These are phyloP conservation scores for Comarum palustre DNA, from an alignment of 306 rosid species.

Conservation along the genomic window DNA sequence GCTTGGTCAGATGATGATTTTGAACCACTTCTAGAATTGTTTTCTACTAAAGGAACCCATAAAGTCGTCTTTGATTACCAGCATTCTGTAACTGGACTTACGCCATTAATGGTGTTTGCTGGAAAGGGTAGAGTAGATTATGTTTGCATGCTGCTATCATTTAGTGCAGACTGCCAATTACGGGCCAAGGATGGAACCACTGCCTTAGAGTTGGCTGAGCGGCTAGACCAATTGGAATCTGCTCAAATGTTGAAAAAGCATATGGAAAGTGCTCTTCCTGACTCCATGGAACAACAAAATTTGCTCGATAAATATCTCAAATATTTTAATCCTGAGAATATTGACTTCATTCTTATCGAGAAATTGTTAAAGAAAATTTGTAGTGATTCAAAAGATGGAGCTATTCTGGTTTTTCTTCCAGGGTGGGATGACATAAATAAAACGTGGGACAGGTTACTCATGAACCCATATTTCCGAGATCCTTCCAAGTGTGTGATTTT, in stretches of 20 bases:
- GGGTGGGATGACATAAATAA: constrained; percentile 97
- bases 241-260: constrained; percentile 58
- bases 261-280: constrained; percentile 42
- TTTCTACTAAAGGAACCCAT: constrained; percentile 52
- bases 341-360: constrained; percentile 71
- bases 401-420: constrained; percentile 86
- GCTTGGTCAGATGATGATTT: constrained; percentile 82
- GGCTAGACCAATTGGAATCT: constrained; percentile 51
- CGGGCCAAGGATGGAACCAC: constrained; percentile 62
- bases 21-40: constrained; percentile 67
- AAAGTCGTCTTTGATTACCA: constrained; percentile 66
- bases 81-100: constrained; percentile 71
- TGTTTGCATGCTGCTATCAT: constrained; percentile 74
- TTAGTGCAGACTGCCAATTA: constrained; percentile 70
- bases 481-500: constrained; percentile 45
- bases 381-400: constrained; percentile 74
- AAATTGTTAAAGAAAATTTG: constrained; percentile 69
- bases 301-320: constrained; percentile 59
- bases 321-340: constrained; percentile 52
- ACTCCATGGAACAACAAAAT: constrained; percentile 40
- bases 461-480: constrained; percentile 53
- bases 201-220: constrained; percentile 70
- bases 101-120: constrained; percentile 86
- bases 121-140: constrained; percentile 82
- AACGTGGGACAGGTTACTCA: constrained; percentile 56